Evolutionary conservation across 306 rosid species (phyloP).

Genomic region (Ochetophila trinervis): DNA sequence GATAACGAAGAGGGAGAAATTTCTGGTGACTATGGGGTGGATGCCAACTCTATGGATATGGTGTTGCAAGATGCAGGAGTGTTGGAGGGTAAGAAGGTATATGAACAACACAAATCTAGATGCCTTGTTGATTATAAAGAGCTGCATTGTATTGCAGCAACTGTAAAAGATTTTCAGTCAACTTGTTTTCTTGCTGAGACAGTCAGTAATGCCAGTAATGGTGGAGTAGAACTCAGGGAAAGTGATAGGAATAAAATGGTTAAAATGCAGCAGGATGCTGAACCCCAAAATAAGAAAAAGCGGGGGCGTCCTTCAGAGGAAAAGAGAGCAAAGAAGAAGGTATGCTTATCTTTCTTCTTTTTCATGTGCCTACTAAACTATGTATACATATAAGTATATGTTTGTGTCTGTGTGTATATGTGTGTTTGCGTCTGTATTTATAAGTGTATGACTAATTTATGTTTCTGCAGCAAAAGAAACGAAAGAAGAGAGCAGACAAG

Average conservation of each 20-base stretch:
- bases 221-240: constrained; percentile 27
- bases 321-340: constrained; percentile 60
- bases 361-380: background rate
- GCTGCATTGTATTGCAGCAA: constrained; percentile 24
- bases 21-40: constrained; percentile 39
- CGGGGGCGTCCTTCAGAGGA: constrained; percentile 53
- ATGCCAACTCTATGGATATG: constrained; percentile 30
- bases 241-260: constrained; percentile 20
- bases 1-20: constrained; percentile 84
- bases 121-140: constrained; percentile 17
- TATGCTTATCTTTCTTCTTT: constrained; percentile 24
- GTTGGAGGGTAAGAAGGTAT: constrained; percentile 26
- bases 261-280: constrained; percentile 35
- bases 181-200: constrained; percentile 19
- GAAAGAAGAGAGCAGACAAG: constrained; percentile 59
- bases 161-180: constrained; percentile 24
- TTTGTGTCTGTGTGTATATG: constrained; percentile 7
- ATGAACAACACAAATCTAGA: constrained; percentile 28
- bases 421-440: constrained; percentile 6
- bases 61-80: constrained; percentile 33
- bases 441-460: constrained; percentile 10
- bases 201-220: constrained; percentile 22
- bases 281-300: constrained; percentile 35
- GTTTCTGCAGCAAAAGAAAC: constrained; percentile 41
- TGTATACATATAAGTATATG: constrained; percentile 14